These are phyloP conservation scores for Hapsidospora chrysogenum DNA, from an alignment of 495 filamentous ascomycete species.

Conservation along the genomic window DNA sequence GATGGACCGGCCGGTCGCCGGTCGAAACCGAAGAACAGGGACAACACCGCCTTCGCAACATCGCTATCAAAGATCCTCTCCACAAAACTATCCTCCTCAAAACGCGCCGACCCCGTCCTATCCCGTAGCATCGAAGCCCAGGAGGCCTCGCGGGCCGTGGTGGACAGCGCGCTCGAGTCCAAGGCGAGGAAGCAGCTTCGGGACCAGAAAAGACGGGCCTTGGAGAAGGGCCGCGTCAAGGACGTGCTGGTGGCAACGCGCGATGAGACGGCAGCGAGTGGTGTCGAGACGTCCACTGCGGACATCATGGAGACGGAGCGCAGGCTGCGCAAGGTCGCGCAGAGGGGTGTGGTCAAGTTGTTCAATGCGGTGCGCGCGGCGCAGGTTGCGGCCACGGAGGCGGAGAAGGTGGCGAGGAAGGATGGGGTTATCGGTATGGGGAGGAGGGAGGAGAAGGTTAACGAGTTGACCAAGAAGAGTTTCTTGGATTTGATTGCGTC, in stretches of 20 bases:
- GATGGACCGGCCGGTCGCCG: conserved; percentile 16
- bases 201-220: conserved; percentile 61
- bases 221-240: conserved; percentile 75
- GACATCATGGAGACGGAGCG: conserved; percentile 64
- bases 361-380: conserved; percentile 91
- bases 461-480: conserved; percentile 90
- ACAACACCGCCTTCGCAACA: conserved; percentile 75
- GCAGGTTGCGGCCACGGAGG: conserved; percentile 69
- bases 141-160: conserved; percentile 43
- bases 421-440: conserved; percentile 60
- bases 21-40: conserved; percentile 59
- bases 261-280: conserved; percentile 24
- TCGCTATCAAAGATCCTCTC: conserved; percentile 82
- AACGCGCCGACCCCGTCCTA: conserved; percentile 75
- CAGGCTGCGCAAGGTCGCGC: conserved; percentile 65
- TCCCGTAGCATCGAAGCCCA: conserved; percentile 57
- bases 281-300: conserved; percentile 28
- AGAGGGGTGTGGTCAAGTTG: conserved; percentile 82
- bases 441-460: conserved; percentile 65
- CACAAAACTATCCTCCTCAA: conserved; percentile 65
- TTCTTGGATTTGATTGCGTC: conserved; percentile 84
- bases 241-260: conserved; percentile 50
- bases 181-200: conserved; percentile 63
- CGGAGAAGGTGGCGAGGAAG: conserved; percentile 45
- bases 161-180: conserved; percentile 60